Conservation (phyloP, 768 basidiomycete genomes). For the Calocera cornea region DNA sequence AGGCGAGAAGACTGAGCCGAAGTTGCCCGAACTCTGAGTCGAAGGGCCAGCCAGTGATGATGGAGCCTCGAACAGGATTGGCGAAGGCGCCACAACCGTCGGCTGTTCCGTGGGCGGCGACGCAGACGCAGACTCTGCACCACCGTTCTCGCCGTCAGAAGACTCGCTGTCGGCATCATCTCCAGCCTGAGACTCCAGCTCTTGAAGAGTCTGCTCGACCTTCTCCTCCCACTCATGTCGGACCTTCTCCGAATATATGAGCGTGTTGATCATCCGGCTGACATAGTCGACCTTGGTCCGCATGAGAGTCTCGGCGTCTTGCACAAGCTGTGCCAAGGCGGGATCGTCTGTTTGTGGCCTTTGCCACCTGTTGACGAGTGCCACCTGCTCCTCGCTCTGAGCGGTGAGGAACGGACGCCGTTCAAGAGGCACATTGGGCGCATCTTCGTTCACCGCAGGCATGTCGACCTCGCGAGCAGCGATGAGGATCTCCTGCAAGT, state of each 20-base stretch:
- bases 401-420: constrained; percentile 83
- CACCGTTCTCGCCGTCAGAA: constrained; percentile 21
- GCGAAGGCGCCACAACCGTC: background rate
- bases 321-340: constrained; percentile 66
- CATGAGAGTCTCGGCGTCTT: constrained; percentile 81
- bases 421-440: constrained; percentile 80
- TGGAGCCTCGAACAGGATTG: background rate
- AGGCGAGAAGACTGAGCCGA: constrained; percentile 10
- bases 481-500: constrained; percentile 74
- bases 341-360: constrained; percentile 75
- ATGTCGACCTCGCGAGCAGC: constrained; percentile 69
- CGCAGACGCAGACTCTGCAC: constrained; percentile 11
- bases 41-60: background rate
- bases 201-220: constrained; percentile 53
- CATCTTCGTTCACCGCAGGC: constrained; percentile 83
- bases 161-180: constrained; percentile 35
- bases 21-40: constrained; percentile 3
- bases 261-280: constrained; percentile 91
- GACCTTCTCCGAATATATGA: constrained; percentile 91
- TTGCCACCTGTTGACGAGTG: constrained; percentile 71
- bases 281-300: constrained; percentile 90
- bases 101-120: constrained; percentile 17
- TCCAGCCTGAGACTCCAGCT: constrained; percentile 40
- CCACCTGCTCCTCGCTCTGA: constrained; percentile 74
- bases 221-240: constrained; percentile 94